Conservation (phyloP, 305 asterid genomes). For the Fraxinus platypoda region DNA sequence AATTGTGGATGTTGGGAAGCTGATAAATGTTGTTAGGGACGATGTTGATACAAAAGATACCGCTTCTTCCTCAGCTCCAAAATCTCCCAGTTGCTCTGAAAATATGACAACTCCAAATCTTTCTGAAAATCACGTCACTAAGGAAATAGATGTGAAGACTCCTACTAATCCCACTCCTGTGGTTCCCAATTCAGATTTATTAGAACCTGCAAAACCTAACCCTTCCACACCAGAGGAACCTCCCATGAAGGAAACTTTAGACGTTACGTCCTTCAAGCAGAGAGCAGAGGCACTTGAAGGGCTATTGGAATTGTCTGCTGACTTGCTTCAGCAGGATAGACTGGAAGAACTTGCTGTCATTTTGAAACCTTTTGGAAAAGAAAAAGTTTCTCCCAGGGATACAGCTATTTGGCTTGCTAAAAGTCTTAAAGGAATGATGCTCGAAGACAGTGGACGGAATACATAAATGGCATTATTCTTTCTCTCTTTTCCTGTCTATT, state of each 20-base stretch:
- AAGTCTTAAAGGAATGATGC: conserved; percentile 98
- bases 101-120: conserved; percentile 29
- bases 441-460: conserved; percentile 65
- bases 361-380: conserved; percentile 87
- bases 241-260: conserved; percentile 61
- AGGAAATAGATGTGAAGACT: conserved; percentile 51
- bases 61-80: conserved; percentile 34
- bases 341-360: conserved; percentile 87
- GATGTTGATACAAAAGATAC: conserved; percentile 41
- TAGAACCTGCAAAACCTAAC: conserved; percentile 33
- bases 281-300: conserved; percentile 99
- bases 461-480: conserved; percentile 31
- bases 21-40: conserved; percentile 47
- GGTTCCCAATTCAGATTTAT: conserved; percentile 30
- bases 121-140: conserved; percentile 36
- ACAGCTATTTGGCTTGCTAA: conserved; percentile 97
- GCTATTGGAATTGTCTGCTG: conserved; percentile 86
- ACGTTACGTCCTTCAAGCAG: conserved; percentile 76
- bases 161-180: conserved; percentile 29
- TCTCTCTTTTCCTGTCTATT: conserved; percentile 9
- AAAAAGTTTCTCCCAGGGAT: conserved; percentile 96
- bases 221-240: conserved; percentile 43
- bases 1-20: conserved; percentile 43
- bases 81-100: conserved; percentile 34
- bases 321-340: conserved; percentile 82